These are phyloP conservation scores for Xylaria curta DNA, from an alignment of 495 filamentous ascomycete genomes.

Conservation along the genomic window DNA sequence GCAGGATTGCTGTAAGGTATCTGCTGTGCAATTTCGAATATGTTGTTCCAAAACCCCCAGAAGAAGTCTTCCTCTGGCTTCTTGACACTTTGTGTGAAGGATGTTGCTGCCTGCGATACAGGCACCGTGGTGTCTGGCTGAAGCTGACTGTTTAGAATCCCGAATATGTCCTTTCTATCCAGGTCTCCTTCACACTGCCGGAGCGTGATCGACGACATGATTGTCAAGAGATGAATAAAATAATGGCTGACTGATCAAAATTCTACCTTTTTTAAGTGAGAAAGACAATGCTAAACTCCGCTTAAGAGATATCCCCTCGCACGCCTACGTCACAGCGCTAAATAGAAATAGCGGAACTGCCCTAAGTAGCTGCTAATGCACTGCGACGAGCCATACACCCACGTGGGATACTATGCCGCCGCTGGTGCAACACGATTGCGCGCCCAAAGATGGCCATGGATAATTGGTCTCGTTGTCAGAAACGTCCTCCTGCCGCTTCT, in stretches of 20 bases:
- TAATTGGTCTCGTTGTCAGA: neutral
- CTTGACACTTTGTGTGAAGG: constrained; percentile 28
- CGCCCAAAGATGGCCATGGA: neutral
- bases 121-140: constrained; percentile 15
- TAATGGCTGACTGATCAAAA: neutral
- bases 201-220: constrained; percentile 10
- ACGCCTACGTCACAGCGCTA: constrained; percentile 21
- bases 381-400: constrained; percentile 7
- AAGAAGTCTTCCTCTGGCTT: constrained; percentile 32
- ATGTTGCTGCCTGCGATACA: constrained; percentile 22
- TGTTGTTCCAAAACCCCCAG: constrained; percentile 30
- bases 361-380: neutral
- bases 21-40: constrained; percentile 34
- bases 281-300: neutral
- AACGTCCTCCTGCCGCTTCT: constrained; percentile 14
- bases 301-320: constrained; percentile 11
- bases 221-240: neutral
- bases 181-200: constrained; percentile 9
- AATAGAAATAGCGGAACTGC: neutral
- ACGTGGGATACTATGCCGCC: constrained; percentile 3
- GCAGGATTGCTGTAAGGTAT: constrained; percentile 31
- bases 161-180: constrained; percentile 32
- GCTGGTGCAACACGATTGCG: neutral
- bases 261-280: neutral
- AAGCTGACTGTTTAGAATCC: constrained; percentile 37